Evolutionary conservation across 177 flowering plant genomes (phyloP).

Genomic region (Vitis hybrid): DNA sequence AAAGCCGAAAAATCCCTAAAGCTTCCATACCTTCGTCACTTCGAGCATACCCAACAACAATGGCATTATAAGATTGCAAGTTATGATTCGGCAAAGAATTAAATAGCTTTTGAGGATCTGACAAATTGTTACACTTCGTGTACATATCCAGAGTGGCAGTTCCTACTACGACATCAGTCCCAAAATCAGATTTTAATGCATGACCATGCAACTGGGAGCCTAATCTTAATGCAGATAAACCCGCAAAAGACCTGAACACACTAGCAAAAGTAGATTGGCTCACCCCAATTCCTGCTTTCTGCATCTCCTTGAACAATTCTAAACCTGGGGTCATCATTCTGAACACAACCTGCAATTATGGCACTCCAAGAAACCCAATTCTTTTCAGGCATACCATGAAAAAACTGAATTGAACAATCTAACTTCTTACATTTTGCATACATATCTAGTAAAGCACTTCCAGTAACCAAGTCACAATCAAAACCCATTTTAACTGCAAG

Average conservation of each 20-base stretch:
- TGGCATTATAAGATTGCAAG: constrained; percentile 73
- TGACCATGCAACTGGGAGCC: constrained; percentile 77
- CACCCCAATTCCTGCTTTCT: constrained; percentile 46
- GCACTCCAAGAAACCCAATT: constrained; percentile 92
- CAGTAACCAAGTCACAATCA: constrained; percentile 58
- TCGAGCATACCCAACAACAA: constrained; percentile 64
- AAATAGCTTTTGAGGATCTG: constrained; percentile 58
- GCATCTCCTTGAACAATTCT: constrained; percentile 69
- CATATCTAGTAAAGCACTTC: constrained; percentile 78
- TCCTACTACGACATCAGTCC: constrained; percentile 60
- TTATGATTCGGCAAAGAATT: constrained; percentile 39
- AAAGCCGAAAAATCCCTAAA: constrained; percentile 41
- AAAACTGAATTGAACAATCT: constrained; percentile 40
- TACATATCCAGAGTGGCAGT: constrained; percentile 93
- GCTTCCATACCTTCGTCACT: constrained; percentile 50
- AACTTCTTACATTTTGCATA: constrained; percentile 74
- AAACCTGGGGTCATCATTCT: constrained; percentile 48
- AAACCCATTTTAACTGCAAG: constrained; percentile 55
- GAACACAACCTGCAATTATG: constrained; percentile 70
- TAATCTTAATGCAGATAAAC: constrained; percentile 39
- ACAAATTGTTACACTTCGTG: constrained; percentile 56
- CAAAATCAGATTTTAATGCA: constrained; percentile 56
- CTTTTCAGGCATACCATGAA: constrained; percentile 52
- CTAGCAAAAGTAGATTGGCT: constrained; percentile 86
- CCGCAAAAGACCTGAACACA: constrained; percentile 70